Conservation (phyloP, 345 rosid species). For the Salix caprea region DNA sequence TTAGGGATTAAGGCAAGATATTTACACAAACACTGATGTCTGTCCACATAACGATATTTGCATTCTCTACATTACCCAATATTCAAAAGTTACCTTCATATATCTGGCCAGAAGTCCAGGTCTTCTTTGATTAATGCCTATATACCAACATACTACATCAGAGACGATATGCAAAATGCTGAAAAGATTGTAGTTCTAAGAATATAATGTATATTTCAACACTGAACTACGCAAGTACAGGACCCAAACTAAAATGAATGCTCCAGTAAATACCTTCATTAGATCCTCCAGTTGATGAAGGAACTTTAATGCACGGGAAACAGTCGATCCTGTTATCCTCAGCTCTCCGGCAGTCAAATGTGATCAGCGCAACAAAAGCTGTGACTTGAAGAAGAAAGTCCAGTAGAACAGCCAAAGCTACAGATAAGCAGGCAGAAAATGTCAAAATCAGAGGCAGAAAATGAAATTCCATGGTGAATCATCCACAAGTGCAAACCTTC, state of each 20-base stretch:
- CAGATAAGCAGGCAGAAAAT: slow-evolving; percentile 18
- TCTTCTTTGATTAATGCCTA: slow-evolving; percentile 27
- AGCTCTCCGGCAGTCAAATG: slow-evolving; percentile 69
- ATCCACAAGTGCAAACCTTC: neutral
- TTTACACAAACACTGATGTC: neutral
- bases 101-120: slow-evolving; percentile 66
- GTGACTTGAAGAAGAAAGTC: slow-evolving; percentile 95
- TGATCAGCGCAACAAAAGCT: slow-evolving; percentile 91
- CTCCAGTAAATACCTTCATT: slow-evolving; percentile 50
- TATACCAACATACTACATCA: slow-evolving; percentile 9
- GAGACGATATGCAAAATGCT: neutral
- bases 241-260: neutral
- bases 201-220: neutral
- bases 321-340: slow-evolving; percentile 80
- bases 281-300: slow-evolving; percentile 42
- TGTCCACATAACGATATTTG: neutral
- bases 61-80: neutral
- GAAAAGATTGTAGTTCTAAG: slow-evolving; percentile 1
- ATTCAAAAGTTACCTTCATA: slow-evolving; percentile 64
- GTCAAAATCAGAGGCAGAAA: neutral
- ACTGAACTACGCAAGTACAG: neutral
- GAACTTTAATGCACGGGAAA: slow-evolving; percentile 73
- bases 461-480: neutral
- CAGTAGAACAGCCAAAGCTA: slow-evolving; percentile 91
- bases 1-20: neutral